Base-by-base conservation (phyloP, 2,329 filamentous ascomycete genomes). In the Mycosphaerella sp. region DNA sequence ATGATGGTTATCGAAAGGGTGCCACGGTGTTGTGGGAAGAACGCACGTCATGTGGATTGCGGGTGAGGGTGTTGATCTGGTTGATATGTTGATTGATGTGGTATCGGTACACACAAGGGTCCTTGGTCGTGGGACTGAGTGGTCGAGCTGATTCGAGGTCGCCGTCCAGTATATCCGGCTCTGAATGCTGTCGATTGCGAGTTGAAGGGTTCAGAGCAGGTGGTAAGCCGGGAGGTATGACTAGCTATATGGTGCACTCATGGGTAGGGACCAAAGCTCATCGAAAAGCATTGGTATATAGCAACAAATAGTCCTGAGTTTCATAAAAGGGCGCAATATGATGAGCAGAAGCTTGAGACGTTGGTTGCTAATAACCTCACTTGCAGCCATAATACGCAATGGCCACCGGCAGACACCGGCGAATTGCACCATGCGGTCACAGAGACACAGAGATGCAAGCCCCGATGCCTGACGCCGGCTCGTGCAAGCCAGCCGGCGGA, bases 31-130 rank as follows among this genome's bases (percentile, higher is more conserved):
- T 41, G 62, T 62, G 44, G 56, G 53, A 34, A 66, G 54, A 55
- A 67, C 64, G 59, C 65, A 67, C 59, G 65, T 67, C 65, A 67
- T 67, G 55, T 60, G 53, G 50, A 48, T 31, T 52, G 43, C 40
- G 48, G 36, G 48, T 48, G 40, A 14, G 14, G 46, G 45, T 56
- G 48, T 14, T 51, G 47, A 43, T 51, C 36, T 10, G 17, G 38
- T 41, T 41, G 51, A 23, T 42, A 21, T 23, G 11, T 38, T 44
- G 17, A 21, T 48, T 7, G 48, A 17, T 42, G 45, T 39, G 17
- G 17, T 39, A n/a, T 38, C 12, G 34, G 21, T 17, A 17, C 21
- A 38, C 34, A 38, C 40, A 32, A 46, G 26, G 26, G 26, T 29
- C 26, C 5, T 29, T 29, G 26, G 5, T 29, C 5, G 26, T 29